Evolutionary conservation across 257 asterid species (phyloP), one percentile per base, ranked within the genome.

Genomic region (Primulina huaijiensis): DNA sequence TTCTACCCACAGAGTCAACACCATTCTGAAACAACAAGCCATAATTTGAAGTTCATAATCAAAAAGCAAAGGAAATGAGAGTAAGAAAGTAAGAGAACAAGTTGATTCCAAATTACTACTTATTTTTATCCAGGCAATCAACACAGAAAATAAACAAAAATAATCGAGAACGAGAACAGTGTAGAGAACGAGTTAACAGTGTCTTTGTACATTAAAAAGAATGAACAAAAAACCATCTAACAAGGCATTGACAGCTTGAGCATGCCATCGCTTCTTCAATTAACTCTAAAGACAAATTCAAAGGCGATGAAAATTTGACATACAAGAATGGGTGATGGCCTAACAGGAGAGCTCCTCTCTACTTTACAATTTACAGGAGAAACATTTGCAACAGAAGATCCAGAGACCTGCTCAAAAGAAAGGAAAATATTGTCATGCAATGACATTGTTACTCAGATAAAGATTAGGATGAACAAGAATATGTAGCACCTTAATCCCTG

Each of bases 331-430:
- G 91, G 93, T 71, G 95, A 80, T 53, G 96, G 95, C 87, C 97
- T 84, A 64, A 77, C 96, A 78, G 99, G 99, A 61, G 99, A 94
- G 88, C 95, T 89, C 75, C 97, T 85, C 79, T 94, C 99, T 58
- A 90, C 95, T 83, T 94, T 94, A 73, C 87, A 85, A 74, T 80
- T 86, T 55, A 86, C 82, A 70, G 96, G 96, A 72, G 97, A 72
- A 31, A 81, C 87, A 84, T 79, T 92, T 71, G 91, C 78, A 75
- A 82, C 88, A 71, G 96, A 71, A 76, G 97, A 64, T 55, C 92
- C 97, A 25, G 99, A 81, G 79, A 75, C 96, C 99, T 93, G 91
- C 80, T 52, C 62, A 74, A 68, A 31, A 56, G 59, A 75, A 73
- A 17, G 65, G 60, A 63, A 75, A 37, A 40, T 68, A 35, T 3